Evolutionary conservation across 1,284 basidiomycete genomes (phyloP).

Genomic region (Ustilago lituana): DNA sequence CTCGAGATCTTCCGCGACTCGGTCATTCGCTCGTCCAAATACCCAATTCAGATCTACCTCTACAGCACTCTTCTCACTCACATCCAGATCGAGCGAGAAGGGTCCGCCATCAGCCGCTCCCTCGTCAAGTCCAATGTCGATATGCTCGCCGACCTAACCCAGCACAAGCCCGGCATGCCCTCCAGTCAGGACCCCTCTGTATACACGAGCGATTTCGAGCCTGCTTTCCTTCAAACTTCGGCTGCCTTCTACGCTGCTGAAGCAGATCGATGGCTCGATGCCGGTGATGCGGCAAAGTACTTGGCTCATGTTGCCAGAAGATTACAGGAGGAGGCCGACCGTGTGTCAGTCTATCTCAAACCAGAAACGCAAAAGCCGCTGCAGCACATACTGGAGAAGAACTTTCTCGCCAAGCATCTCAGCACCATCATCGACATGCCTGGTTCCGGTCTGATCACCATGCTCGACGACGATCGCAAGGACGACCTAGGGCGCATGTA

Average conservation of each 20-base stretch:
- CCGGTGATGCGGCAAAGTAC: constrained; percentile 84
- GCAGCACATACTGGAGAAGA: constrained; percentile 78
- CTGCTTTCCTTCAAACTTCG: constrained; percentile 81
- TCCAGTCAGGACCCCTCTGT: constrained; percentile 71
- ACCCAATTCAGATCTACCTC: constrained; percentile 84
- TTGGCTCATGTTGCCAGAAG: constrained; percentile 84
- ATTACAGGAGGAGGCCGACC: constrained; percentile 83
- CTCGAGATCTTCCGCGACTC: constrained; percentile 83
- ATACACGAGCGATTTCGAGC: constrained; percentile 87
- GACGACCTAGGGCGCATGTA: constrained; percentile 84
- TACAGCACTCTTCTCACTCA: constrained; percentile 83
- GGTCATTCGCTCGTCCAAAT: constrained; percentile 73
- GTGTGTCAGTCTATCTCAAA: constrained; percentile 89
- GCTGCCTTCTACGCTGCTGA: constrained; percentile 82
- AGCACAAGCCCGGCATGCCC: constrained; percentile 54
- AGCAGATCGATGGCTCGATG: constrained; percentile 77
- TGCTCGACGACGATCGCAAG: constrained; percentile 84
- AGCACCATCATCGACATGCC: constrained; percentile 79
- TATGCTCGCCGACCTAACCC: constrained; percentile 78
- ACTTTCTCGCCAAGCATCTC: constrained; percentile 83
- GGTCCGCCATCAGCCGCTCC: constrained; percentile 88
- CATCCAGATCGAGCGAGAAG: constrained; percentile 90
- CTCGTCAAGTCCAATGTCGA: constrained; percentile 87
- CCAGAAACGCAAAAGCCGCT: constrained; percentile 78
- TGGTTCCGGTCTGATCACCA: constrained; percentile 83